A percentile compares a stretch with the other conserved stretches of the same genome.
Conservation (phyloP, 768 basidiomycete species). For the Lactarius hengduanensis region DNA sequence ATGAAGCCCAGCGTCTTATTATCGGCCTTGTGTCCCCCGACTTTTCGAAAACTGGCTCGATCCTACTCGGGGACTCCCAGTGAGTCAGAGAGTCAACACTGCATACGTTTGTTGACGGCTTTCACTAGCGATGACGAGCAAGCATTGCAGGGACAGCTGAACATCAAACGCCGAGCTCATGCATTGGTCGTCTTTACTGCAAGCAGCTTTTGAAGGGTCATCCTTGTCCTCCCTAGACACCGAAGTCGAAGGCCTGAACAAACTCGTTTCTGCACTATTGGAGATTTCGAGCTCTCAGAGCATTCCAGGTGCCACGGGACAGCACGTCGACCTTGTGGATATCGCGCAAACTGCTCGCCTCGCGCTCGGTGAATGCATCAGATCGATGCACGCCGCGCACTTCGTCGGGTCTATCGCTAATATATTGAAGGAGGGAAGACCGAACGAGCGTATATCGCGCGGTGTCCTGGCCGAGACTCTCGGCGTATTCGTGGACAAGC, state of each 20-base stretch:
- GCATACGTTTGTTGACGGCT: slow-evolving; percentile 4
- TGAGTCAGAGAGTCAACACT: slow-evolving; percentile 37
- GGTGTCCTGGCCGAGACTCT: slow-evolving; percentile 52
- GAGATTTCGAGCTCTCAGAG: slow-evolving; percentile 43
- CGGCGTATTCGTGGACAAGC: slow-evolving; percentile 62
- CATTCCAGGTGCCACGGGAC: slow-evolving; percentile 34
- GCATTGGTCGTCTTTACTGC: slow-evolving; percentile 66
- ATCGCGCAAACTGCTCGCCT: slow-evolving; percentile 24
- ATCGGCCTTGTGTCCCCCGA: slow-evolving; percentile 42
- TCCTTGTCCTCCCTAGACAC: slow-evolving; percentile 28
- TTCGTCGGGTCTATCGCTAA: slow-evolving; percentile 59
- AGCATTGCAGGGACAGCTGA: slow-evolving; percentile 42
- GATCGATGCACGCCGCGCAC: slow-evolving; percentile 64
- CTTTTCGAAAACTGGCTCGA: slow-evolving; percentile 34
- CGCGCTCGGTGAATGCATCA: slow-evolving; percentile 38
- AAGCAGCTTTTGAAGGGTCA: slow-evolving; percentile 43
- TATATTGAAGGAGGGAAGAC: slow-evolving; percentile 43
- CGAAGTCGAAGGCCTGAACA: slow-evolving; percentile 36
- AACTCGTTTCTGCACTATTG: slow-evolving; percentile 51
- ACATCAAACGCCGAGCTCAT: slow-evolving; percentile 59
- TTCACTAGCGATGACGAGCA: slow-evolving; percentile 58
- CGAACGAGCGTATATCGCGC: slow-evolving; percentile 16
- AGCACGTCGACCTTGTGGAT: slow-evolving; percentile 17
- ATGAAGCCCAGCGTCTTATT: slow-evolving; percentile 63
- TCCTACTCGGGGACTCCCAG: slow-evolving; percentile 59